Evolutionary conservation across 257 asterid species (phyloP).

Genomic region (Paulownia fortunei): DNA sequence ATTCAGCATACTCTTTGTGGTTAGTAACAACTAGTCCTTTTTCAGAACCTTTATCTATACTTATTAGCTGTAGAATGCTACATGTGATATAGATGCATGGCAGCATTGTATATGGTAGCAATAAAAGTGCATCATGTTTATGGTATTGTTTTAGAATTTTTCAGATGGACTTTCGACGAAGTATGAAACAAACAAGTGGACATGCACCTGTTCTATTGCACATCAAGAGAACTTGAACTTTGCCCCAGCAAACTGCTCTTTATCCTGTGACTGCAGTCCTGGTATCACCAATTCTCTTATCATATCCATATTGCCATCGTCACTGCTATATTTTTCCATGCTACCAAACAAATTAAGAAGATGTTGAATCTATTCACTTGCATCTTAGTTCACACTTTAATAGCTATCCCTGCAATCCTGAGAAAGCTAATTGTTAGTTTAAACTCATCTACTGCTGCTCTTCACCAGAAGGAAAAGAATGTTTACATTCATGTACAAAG

Average conservation of each 20-base stretch:
- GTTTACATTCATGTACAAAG: too few relatives aligned
- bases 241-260: conserved; percentile 65
- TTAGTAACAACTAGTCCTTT: conserved; percentile 39
- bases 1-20: conserved; percentile 61
- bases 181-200: conserved; percentile 64
- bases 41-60: not conserved
- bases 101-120: conserved; percentile 19
- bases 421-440: too few relatives aligned
- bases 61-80: conserved; percentile 1
- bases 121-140: not conserved
- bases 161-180: conserved; percentile 46
- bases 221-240: conserved; percentile 46
- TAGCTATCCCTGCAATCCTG: too few relatives aligned
- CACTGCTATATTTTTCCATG: too few relatives aligned
- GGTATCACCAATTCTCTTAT: conserved; percentile 51
- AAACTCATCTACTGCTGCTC: too few relatives aligned
- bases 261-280: conserved; percentile 80
- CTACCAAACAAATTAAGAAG: too few relatives aligned
- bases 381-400: too few relatives aligned
- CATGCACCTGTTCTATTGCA: conserved; percentile 71
- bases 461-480: too few relatives aligned
- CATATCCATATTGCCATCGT: too few relatives aligned
- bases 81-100: not conserved
- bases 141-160: conserved; percentile 6
- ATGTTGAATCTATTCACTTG: too few relatives aligned